These are phyloP conservation scores for Candida sanyaensis DNA, from an alignment of 1,139 yeast genomes.

Conservation along the genomic window DNA sequence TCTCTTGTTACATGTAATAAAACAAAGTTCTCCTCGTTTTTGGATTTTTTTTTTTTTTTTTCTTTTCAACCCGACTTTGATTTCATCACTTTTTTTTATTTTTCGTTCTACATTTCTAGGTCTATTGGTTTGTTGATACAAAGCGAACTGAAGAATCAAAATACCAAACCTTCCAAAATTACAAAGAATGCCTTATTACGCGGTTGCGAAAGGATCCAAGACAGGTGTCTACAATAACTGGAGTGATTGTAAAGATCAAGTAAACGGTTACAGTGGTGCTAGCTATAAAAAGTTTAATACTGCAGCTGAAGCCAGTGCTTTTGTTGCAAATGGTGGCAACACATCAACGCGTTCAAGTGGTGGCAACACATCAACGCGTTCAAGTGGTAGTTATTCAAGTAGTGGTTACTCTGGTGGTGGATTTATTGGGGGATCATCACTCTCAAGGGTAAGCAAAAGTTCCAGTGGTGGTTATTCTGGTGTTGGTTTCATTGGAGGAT, in stretches of 20 bases:
- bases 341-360: neutral
- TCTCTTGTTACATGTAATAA: no score
- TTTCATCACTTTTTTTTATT: no score
- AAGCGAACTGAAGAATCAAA: neutral
- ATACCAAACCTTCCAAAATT: neutral
- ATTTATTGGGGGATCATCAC: neutral
- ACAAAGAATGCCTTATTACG: slow-evolving; percentile 44
- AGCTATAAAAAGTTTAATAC: slow-evolving; percentile 54
- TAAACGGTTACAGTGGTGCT: slow-evolving; percentile 57
- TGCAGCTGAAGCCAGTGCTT: slow-evolving; percentile 41
- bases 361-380: neutral
- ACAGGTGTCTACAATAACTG: slow-evolving; percentile 57
- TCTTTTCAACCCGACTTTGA: no score
- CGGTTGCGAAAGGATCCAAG: slow-evolving; percentile 58
- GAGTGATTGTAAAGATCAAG: slow-evolving; percentile 49
- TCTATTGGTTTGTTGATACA: no score
- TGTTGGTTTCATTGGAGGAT: slow-evolving; percentile 1
- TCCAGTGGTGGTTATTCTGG: slow-evolving; percentile 4
- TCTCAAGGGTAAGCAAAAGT: no score
- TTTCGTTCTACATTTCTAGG: no score
- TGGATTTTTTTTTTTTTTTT: no score
- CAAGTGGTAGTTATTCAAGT: neutral
- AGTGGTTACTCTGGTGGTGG: slow-evolving; percentile 1
- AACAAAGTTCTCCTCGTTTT: no score
- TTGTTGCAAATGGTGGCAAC: slow-evolving; percentile 6